Conservation (phyloP, 2,329 filamentous ascomycete genomes). For the Aspergillus sp. region DNA sequence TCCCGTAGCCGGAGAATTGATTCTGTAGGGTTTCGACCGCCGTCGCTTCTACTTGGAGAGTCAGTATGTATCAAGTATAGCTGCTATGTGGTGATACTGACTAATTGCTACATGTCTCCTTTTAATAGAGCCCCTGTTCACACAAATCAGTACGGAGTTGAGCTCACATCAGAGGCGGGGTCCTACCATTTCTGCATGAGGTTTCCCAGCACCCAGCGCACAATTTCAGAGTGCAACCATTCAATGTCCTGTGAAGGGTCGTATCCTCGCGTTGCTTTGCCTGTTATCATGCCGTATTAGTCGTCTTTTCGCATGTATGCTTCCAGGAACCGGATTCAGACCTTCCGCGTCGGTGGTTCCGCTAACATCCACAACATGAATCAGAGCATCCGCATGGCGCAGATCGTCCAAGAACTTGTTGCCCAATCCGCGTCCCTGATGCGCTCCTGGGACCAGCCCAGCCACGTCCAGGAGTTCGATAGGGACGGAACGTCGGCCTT, state of each 20-base stretch:
- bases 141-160: neutral
- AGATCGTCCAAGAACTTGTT: conserved; percentile 98
- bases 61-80: conserved; percentile 13
- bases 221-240: conserved; percentile 91
- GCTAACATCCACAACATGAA: conserved; percentile 94
- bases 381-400: conserved; percentile 90
- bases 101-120: conserved; percentile 76
- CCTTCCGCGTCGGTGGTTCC: conserved; percentile 96
- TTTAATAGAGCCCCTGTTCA: conserved; percentile 70
- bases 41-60: conserved; percentile 59
- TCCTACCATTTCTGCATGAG: conserved; percentile 76
- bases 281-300: conserved; percentile 27
- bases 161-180: neutral
- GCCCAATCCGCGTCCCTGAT: conserved; percentile 86
- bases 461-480: conserved; percentile 97
- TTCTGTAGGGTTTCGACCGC: conserved; percentile 86
- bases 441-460: conserved; percentile 92
- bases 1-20: conserved; percentile 95
- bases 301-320: neutral
- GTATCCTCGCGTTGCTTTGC: conserved; percentile 92
- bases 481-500: conserved; percentile 85
- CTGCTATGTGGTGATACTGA: conserved; percentile 30
- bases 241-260: conserved; percentile 94
- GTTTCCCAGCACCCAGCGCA: conserved; percentile 93
- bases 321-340: conserved; percentile 15